Evolutionary conservation across 306 rosid genomes (phyloP).

Genomic region (Dicorynia guianensis): DNA sequence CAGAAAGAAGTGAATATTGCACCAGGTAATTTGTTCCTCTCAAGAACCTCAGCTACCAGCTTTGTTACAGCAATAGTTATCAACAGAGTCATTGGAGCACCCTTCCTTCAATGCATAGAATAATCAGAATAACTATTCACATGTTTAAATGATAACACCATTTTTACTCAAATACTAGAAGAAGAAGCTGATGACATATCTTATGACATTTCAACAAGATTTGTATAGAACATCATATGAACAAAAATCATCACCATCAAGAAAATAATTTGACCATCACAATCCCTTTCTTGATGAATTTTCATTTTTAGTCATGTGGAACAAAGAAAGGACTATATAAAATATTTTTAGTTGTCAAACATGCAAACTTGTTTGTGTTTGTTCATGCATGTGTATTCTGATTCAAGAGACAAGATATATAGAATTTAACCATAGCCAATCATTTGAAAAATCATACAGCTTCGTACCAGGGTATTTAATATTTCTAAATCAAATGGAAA

Average conservation of each 20-base stretch:
- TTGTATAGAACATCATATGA: neutral
- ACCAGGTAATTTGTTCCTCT: constrained; percentile 84
- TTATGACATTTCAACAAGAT: neutral
- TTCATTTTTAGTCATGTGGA: constrained; percentile 1
- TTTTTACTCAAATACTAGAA: constrained; percentile 4
- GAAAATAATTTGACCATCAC: constrained; percentile 1
- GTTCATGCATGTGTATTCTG: neutral
- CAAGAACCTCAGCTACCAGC: constrained; percentile 93
- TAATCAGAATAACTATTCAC: constrained; percentile 1
- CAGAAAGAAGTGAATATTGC: constrained; percentile 94
- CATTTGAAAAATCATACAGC: neutral
- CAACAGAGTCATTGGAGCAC: constrained; percentile 96
- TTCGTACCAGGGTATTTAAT: too few species aligned
- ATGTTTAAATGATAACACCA: constrained; percentile 13
- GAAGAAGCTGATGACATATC: constrained; percentile 21
- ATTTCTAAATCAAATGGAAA: constrained; percentile 13
- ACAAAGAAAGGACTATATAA: neutral
- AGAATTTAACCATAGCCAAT: neutral
- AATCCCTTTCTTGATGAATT: constrained; percentile 6
- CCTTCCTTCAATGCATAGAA: constrained; percentile 72
- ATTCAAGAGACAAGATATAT: neutral
- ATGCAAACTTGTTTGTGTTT: neutral
- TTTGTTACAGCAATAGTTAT: constrained; percentile 89
- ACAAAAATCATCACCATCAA: neutral
- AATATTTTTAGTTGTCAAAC: neutral